Base-by-base conservation (phyloP, 2,329 filamentous ascomycete species). In the Metarhizium anisopliae region DNA sequence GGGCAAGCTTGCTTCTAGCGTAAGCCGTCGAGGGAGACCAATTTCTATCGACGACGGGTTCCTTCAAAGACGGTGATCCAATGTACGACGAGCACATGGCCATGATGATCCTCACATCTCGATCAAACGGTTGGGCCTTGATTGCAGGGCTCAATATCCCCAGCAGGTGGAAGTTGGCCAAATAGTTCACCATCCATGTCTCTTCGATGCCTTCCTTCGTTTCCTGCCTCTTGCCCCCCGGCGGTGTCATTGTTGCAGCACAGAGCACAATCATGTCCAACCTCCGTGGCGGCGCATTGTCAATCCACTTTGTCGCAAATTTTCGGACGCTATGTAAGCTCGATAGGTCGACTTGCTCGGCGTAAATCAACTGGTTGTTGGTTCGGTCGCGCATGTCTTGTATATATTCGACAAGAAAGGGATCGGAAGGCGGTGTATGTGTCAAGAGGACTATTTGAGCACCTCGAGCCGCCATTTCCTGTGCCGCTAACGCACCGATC, bases 261-360 rank as follows among this genome's bases (percentile, higher is more conserved):
- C 91, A 96, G 18, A 99, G 79, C 20, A 99, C 82, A 50, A 99
- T 76, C 84, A 93, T 92, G 70, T 99, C 94, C 6, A 99, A 76
- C 51, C 95, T 80, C 56, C 95, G 81, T 8, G 92, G 90, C 2
- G 94, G 93, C 25, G 89, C 83, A 70, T 96, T 97, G 70, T 99
- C 93, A 61, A 99, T 90, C 93, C 95, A 99, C 75, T 90, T 93
- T 0, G 94, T 99, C 13, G 94, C 94, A 69, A 99, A 99, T 59
- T 86, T 80, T 43, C 94, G 88, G 63, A 99, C 86, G 69, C 89
- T 95, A 69, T 96, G 84, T n/a, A 99, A 77, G 16, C 87, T 93
- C 13, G 86, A 75, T 32, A 99, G 82, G 67, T 99, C 91, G 63
- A 96, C 90, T 72, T 96, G 89, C 71, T 99, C 94, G 58, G 94